Evolutionary conservation across 148 eudicot genomes (phyloP).

Genomic region (Rhododendron griersonianum): DNA sequence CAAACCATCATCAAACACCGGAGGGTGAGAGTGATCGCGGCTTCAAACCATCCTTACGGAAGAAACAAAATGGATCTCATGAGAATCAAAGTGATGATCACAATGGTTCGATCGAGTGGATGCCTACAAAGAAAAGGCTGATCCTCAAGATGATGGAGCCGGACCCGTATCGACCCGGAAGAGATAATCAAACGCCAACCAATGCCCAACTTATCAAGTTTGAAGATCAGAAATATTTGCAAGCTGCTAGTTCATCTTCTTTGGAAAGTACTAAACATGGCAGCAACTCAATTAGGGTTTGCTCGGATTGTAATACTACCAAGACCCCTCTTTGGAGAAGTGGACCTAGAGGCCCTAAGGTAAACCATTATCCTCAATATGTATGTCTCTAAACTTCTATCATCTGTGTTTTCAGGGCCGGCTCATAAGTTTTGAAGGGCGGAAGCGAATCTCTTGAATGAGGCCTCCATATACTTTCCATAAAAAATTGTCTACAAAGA

Average conservation of each 20-base stretch:
- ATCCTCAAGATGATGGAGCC: constrained; percentile 42
- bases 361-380: constrained; percentile 6
- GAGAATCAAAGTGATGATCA: not conserved
- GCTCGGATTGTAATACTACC: constrained; percentile 71
- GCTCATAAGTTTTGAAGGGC: no score
- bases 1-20: constrained; percentile 11
- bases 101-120: constrained; percentile 37
- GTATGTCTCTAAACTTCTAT: not conserved
- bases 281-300: constrained; percentile 56
- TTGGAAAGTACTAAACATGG: constrained; percentile 17
- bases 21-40: constrained; percentile 20
- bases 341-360: constrained; percentile 88
- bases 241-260: constrained; percentile 7
- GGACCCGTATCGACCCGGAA: constrained; percentile 11
- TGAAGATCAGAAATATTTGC: constrained; percentile 19
- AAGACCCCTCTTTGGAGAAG: constrained; percentile 89
- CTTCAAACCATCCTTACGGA: constrained; percentile 34
- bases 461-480: no score
- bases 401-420: no score
- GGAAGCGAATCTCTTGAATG: no score
- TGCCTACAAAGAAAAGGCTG: constrained; percentile 59
- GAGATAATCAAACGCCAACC: not conserved
- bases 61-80: constrained; percentile 17
- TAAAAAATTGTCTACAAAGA: no score
- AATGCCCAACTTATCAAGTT: not conserved